Evolutionary conservation across 345 rosid species (phyloP).

Genomic region (Eucalyptus sp.): DNA sequence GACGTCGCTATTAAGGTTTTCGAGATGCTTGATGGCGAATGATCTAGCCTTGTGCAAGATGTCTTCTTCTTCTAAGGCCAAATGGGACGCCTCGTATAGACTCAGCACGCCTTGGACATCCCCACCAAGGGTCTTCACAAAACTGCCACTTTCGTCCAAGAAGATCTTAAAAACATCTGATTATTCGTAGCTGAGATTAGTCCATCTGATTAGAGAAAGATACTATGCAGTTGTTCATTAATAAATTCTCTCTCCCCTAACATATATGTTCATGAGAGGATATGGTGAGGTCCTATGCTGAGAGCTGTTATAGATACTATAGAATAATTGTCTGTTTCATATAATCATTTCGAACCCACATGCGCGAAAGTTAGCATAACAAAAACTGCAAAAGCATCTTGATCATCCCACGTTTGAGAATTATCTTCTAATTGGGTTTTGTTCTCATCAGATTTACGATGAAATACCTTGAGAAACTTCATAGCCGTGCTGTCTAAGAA

Average conservation of each 20-base stretch:
- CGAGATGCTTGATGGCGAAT: slow-evolving; percentile 2
- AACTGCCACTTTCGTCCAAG: slow-evolving; percentile 2
- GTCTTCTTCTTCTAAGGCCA: slow-evolving; percentile 20
- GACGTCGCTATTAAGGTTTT: not conserved
- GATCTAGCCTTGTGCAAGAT: slow-evolving; percentile 6
- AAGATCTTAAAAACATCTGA: slow-evolving; percentile 22
- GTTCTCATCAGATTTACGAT: not conserved
- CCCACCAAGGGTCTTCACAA: not conserved
- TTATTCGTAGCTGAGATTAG: not conserved
- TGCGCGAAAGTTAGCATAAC: not conserved
- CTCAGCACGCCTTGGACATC: slow-evolving; percentile 22
- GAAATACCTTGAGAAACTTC: slow-evolving; percentile 23
- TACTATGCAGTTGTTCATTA: not conserved
- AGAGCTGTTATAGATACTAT: not conserved
- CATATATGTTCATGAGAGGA: not conserved
- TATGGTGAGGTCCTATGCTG: not conserved
- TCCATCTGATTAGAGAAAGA: not conserved
- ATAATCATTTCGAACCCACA: not conserved
- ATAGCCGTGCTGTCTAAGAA: slow-evolving; percentile 30
- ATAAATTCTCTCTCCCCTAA: not conserved
- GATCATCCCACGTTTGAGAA: not conserved
- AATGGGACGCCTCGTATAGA: slow-evolving; percentile 28
- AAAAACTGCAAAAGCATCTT: not conserved
- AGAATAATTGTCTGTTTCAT: not conserved
- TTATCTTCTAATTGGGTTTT: not conserved